Base-by-base conservation (phyloP, 805 yeast genomes). In the Zygotorulaspora florentina region DNA sequence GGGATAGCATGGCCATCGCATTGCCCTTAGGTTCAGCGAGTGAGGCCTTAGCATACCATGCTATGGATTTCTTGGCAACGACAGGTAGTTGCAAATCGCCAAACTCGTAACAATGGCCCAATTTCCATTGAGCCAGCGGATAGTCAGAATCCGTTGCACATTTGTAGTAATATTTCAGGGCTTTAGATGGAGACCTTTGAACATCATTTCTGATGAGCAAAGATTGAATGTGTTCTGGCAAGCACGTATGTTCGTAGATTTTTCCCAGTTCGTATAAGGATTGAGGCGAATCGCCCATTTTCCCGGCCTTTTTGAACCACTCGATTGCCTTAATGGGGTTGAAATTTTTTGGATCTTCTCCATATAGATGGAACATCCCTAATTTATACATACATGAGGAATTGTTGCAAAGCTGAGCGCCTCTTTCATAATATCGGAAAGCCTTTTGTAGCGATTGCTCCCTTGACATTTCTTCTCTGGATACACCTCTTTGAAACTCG, bases 1-100 rank as follows among this genome's bases (percentile, higher is more conserved):
- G 65, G 0, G 87, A 87, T 59, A 85, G 70, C 60, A 85, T 84
- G 2, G 87, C 82, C 57, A 81, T 77, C 0, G 83, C 73, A 55
- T 83, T 82, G 12, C 83, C 84, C 48, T 74, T 70, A 35, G 71
- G 74, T 15, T 42, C 35, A 15, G 49, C 52, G 13, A 44, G 47
- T 2, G 89, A 87, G 3, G 87, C 83, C 43, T 78, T 71, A 8
- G 82, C 70, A 62, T 85, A 86, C 90, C 91, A 86, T 11, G 84
- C 84, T 40, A 85, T 73, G 8, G 85, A 77, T 50, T 77, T 74
- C 43, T 72, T 69, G 4, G 86, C 74, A 52, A 80, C 80, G 1
- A 78, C 69, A 2, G 68, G 59, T 42, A 80, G 67, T 2, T 75
- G 75, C 20, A 79, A 61, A 30, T 77, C 72, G 2, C 93, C 93